Conservation (phyloP, 768 basidiomycete species). For the Suillus spraguei region DNA sequence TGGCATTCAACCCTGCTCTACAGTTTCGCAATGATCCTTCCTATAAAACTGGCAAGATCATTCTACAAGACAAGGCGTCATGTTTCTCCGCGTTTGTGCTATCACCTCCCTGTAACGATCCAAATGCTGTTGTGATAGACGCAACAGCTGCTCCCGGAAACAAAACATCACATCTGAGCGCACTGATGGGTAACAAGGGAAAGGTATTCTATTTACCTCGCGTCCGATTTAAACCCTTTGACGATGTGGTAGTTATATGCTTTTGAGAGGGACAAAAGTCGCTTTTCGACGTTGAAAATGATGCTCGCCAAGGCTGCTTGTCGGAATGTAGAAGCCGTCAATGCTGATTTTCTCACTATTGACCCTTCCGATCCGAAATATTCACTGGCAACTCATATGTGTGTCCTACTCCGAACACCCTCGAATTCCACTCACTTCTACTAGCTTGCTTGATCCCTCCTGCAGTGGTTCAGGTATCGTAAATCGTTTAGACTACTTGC, state of each 20-base stretch:
- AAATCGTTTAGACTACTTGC: slow-evolving; percentile 83
- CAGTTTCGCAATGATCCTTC: slow-evolving; percentile 71
- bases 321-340: slow-evolving; percentile 72
- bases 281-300: slow-evolving; percentile 79
- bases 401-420: slow-evolving; percentile 27
- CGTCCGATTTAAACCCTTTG: slow-evolving; percentile 7
- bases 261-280: slow-evolving; percentile 83
- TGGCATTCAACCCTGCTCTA: slow-evolving; percentile 70
- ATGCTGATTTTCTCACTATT: slow-evolving; percentile 83
- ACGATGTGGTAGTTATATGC: slow-evolving; percentile 63
- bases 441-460: slow-evolving; percentile 90
- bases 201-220: slow-evolving; percentile 50
- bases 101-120: slow-evolving; percentile 59
- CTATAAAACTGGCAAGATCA: slow-evolving; percentile 80
- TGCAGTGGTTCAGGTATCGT: slow-evolving; percentile 96
- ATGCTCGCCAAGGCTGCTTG: slow-evolving; percentile 90
- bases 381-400: slow-evolving; percentile 84
- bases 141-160: slow-evolving; percentile 98
- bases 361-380: slow-evolving; percentile 69
- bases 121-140: slow-evolving; percentile 71
- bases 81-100: slow-evolving; percentile 93
- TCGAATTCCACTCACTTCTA: slow-evolving; percentile 7
- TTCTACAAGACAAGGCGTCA: slow-evolving; percentile 97
- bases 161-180: slow-evolving; percentile 93
- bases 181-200: slow-evolving; percentile 82